phyloP scores from a whole-genome alignment of 164 flowering plant genomes.

The Saururus chinensis region DNA sequence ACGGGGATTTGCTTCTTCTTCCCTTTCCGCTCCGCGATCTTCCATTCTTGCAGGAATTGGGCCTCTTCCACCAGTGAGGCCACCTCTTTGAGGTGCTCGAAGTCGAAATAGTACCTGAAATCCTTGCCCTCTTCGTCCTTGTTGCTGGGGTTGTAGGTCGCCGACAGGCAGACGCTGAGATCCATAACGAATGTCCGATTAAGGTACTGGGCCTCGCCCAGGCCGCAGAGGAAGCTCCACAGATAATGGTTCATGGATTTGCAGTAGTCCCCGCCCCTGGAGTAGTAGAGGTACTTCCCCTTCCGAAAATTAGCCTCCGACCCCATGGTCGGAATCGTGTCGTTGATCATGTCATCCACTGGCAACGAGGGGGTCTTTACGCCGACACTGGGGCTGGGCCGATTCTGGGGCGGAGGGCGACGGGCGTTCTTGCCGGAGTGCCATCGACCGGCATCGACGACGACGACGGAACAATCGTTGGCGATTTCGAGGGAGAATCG shows the following conservation, averaged over 20 bases:
- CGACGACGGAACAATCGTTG: conserved; percentile 51
- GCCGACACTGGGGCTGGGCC: conserved; percentile 15
- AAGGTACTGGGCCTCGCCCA: conserved; percentile 89
- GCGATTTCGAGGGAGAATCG: conserved; percentile 53
- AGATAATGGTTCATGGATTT: conserved; percentile 87
- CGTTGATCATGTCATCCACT: conserved; percentile 74
- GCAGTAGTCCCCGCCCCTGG: conserved; percentile 89
- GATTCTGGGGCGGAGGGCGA: conserved; percentile 17
- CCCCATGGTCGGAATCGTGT: conserved; percentile 62
- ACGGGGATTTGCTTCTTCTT: conserved; percentile 40
- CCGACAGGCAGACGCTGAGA: conserved; percentile 66
- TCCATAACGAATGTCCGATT: conserved; percentile 92
- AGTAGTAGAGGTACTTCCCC: conserved; percentile 81
- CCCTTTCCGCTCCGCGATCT: conserved; percentile 50
- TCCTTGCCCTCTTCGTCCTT: conserved; percentile 91
- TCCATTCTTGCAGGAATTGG: conserved; percentile 73
- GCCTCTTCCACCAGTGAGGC: conserved; percentile 71
- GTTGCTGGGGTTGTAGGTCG: conserved; percentile 39
- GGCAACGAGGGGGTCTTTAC: conserved; percentile 14
- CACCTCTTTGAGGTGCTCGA: conserved; percentile 83
- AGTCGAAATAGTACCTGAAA: conserved; percentile 81
- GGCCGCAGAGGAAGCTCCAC: conserved; percentile 93
- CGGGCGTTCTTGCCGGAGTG: conserved; percentile 86
- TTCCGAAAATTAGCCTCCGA: conserved; percentile 48
- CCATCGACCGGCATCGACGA: conserved; percentile 49